Percentiles rank a stretch among this genome's conserved stretches.
These are phyloP conservation scores for Wickerhamiella nectarea DNA, from an alignment of 805 yeast species.

Conservation along the genomic window DNA sequence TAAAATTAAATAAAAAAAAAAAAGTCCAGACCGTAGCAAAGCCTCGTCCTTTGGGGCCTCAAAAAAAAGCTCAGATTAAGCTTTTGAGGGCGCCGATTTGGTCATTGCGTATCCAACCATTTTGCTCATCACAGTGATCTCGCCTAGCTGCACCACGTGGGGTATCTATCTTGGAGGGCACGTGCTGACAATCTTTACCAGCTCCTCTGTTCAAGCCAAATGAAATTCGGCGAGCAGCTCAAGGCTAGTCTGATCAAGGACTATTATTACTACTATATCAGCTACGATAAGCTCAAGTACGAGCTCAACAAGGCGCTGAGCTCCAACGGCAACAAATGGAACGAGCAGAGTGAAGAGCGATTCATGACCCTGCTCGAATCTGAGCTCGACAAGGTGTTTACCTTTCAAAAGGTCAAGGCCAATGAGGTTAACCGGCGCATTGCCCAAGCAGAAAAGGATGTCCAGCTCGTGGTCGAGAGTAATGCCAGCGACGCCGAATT, in stretches of 20 bases:
- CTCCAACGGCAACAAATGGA: conserved; percentile 47
- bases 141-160: background rate
- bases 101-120: background rate
- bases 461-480: conserved; percentile 43
- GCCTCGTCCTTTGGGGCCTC: no score
- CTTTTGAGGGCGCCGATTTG: background rate
- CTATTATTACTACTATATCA: conserved; percentile 78
- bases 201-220: conserved; percentile 24
- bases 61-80: no score
- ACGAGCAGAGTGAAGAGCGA: conserved; percentile 62
- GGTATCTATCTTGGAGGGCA: background rate
- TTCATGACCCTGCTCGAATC: conserved; percentile 63
- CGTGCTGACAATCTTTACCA: conserved; percentile 5
- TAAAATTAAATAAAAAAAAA: no score
- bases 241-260: conserved; percentile 80
- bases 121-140: background rate
- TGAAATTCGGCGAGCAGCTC: conserved; percentile 95
- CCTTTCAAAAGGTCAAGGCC: conserved; percentile 77
- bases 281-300: conserved; percentile 81
- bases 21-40: no score
- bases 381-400: conserved; percentile 85
- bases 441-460: conserved; percentile 64
- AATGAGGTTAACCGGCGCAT: conserved; percentile 77
- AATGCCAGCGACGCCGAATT: conserved; percentile 33
- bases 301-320: conserved; percentile 58